Evolutionary conservation across 257 asterid species (phyloP).

Genomic region (Primulina eburnea): DNA sequence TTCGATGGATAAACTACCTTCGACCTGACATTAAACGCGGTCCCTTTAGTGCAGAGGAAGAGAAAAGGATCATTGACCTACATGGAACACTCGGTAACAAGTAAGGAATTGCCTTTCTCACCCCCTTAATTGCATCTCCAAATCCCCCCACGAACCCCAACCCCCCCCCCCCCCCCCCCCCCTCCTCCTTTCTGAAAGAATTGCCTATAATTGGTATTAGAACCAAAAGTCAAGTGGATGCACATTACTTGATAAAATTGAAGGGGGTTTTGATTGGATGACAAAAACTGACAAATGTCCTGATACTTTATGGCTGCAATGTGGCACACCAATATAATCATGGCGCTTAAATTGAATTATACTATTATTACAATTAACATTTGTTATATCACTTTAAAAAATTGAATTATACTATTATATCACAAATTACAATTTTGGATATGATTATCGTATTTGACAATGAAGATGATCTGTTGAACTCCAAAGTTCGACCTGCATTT

Average conservation of each 20-base stretch:
- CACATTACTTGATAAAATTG: no score
- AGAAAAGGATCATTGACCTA: constrained; percentile 40
- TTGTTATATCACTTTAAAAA: no score
- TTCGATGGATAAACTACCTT: constrained; percentile 75
- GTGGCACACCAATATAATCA: neutral
- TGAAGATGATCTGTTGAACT: neutral
- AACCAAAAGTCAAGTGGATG: no score
- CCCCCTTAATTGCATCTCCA: neutral
- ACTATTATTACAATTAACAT: no score
- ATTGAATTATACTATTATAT: neutral
- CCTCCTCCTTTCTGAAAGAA: no score
- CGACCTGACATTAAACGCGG: constrained; percentile 69
- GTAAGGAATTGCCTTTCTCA: constrained; percentile 30
- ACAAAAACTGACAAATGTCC: no score
- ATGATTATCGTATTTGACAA: neutral
- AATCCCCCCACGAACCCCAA: no score
- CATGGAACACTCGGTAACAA: constrained; percentile 58
- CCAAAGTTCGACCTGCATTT: neutral
- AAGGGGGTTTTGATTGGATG: no score
- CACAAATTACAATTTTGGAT: neutral
- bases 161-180: no score
- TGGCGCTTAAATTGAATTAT: neutral
- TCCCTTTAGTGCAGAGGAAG: constrained; percentile 52
- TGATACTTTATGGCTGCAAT: neutral
- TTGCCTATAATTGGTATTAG: no score